Conservation (phyloP, 2,329 filamentous ascomycete species). For the Hypoxylon sp. region DNA sequence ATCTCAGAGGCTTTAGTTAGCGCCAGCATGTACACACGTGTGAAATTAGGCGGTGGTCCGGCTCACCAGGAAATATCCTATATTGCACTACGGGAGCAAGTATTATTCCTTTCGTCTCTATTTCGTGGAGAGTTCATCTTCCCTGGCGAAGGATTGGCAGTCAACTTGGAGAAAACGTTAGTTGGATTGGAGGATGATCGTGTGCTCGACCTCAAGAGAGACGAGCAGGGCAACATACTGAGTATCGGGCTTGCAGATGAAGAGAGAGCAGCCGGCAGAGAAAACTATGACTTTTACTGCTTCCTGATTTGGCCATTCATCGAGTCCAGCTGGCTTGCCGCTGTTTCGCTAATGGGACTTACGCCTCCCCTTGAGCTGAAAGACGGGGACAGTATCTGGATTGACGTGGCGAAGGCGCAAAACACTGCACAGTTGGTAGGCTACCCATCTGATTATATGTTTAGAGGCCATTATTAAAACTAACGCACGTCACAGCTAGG, state of each 20-base stretch:
- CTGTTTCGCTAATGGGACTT: conserved; percentile 88
- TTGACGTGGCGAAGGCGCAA: conserved; percentile 83
- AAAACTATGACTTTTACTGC: conserved; percentile 99
- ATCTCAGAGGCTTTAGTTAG: conserved; percentile 93
- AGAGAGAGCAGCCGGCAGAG: conserved; percentile 84
- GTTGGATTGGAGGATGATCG: conserved; percentile 82
- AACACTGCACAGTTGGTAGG: conserved; percentile 84
- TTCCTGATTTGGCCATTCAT: conserved; percentile 99
- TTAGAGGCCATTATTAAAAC: conserved; percentile 8
- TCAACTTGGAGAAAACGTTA: conserved; percentile 86
- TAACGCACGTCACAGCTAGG: conserved; percentile 73
- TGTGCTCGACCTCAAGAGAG: conserved; percentile 78
- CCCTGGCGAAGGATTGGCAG: conserved; percentile 83
- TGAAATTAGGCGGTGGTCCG: conserved; percentile 92
- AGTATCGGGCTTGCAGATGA: conserved; percentile 80
- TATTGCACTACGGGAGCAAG: conserved; percentile 80
- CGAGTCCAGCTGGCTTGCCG: conserved; percentile 92
- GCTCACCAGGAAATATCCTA: conserved; percentile 85
- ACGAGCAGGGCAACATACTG: conserved; percentile 69
- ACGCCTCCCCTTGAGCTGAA: conserved; percentile 75
- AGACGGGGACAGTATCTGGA: conserved; percentile 78
- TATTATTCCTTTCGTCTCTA: conserved; percentile 90
- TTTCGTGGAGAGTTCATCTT: conserved; percentile 99
- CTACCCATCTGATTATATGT: conserved; percentile 26
- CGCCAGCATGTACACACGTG: conserved; percentile 88